Evolutionary conservation across 1,284 basidiomycete genomes (phyloP), one percentile per base, ranked within the genome.

Genomic region (Ustilago loliicola): DNA sequence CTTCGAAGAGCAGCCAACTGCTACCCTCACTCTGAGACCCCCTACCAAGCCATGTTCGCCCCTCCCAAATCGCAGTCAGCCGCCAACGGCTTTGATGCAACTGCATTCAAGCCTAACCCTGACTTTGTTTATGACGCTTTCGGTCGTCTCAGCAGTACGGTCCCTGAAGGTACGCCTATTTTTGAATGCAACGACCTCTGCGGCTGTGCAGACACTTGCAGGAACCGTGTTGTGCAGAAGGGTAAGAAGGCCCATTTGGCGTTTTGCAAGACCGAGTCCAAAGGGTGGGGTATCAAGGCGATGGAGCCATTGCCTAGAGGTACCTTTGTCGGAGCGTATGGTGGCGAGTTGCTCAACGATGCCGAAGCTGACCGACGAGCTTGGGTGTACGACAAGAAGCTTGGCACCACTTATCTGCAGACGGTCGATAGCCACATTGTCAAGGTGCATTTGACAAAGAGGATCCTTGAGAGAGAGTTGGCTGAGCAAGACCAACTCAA

Each of bases 171-270:
- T 13, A 62, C 90, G 61, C 92, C 94, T 0, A 91, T 96, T 38
- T 94, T 93, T 81, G 95, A 96, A 86, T 97, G 95, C 85, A 94
- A 95, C 80, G 91, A 90, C 50, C 88, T 91, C 17, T 97, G 95
- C 85, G 89, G 89, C 0, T 97, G 95, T 86, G 53, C 61, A n/a
- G 91, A 91, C 3, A 91, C 92, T 1, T 97, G 95, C 85, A 88
- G 87, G 56, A 96, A 96, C 86, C 88, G 94, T 82, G 94, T 95
- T 80, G 92, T 94, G 25, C 93, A 95, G 78, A 89, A 91, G 72
- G 95, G 95, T 1, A 89, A 94, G 30, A 90, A 62, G 27, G 80
- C 68, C 19, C 17, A 30, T 4, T 65, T 83, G 89, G 80, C 88
- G 88, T 68, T 87, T 88, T 6, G 88, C 94, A 36, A 88, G 89